Percentiles rank a stretch among this genome's conserved stretches.
Conservation (phyloP, 164 flowering plant species). For the Brasenia schreberi region DNA sequence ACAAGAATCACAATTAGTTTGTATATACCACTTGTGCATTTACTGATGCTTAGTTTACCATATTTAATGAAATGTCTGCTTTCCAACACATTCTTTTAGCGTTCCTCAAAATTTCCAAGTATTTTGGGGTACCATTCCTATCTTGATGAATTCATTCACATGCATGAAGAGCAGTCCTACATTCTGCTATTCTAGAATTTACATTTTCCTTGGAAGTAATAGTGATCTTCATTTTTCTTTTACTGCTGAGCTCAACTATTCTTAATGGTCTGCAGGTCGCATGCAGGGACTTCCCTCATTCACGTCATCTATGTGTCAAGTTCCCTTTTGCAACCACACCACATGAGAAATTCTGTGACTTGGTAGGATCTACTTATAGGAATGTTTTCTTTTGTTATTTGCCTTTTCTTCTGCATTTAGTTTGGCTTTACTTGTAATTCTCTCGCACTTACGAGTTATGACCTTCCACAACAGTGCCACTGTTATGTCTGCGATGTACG, state of each 20-base stretch:
- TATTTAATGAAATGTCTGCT: no score
- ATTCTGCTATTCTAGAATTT: neutral
- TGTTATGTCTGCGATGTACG: slow-evolving; percentile 82
- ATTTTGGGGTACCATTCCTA: neutral
- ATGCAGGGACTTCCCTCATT: slow-evolving; percentile 87
- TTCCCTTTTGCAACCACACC: slow-evolving; percentile 49
- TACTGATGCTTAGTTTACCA: no score
- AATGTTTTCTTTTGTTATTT: neutral
- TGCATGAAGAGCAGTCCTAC: neutral
- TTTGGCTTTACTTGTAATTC: neutral
- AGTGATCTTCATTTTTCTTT: neutral
- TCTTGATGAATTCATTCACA: no score
- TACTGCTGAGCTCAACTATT: neutral
- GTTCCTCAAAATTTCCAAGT: neutral
- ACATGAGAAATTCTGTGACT: slow-evolving; percentile 54
- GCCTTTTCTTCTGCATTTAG: neutral
- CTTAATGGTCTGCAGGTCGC: slow-evolving; percentile 46
- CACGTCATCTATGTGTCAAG: slow-evolving; percentile 65
- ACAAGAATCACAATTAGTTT: no score
- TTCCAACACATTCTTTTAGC: neutral
- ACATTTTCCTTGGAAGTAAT: neutral
- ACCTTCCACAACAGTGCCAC: slow-evolving; percentile 56
- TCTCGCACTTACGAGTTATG: neutral
- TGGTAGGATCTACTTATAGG: slow-evolving; percentile 22
- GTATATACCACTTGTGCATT: no score